Base-by-base conservation (phyloP, 306 rosid genomes). In the Castanea sativa region DNA sequence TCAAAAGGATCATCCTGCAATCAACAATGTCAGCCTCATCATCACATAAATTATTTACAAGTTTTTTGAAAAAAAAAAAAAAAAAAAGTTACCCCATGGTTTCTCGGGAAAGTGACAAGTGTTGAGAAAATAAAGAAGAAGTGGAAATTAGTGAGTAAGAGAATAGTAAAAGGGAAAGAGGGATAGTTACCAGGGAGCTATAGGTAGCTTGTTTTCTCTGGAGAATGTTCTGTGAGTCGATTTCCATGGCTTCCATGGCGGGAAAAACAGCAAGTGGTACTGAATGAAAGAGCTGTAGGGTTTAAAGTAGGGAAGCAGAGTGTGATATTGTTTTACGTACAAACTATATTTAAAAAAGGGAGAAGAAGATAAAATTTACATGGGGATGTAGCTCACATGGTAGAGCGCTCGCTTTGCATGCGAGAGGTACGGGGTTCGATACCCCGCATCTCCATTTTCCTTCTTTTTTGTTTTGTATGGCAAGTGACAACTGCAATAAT, bases 241-340 rank as follows among this genome's bases (percentile, higher is more conserved):
- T 88, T 90, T 86, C 88, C 92, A 86, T 89, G 78, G 83, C 65
- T 33, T 79, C 77, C 73, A 82, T 81, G 95, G 97, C 89, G 96
- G 90, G 88, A 89, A 87, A 80, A 80, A 71, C 9, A 33, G 2
- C 6, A 45, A 56, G 73, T n/a, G 13, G 55, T 60, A 23, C 67
- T 45, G 25, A 78, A 53, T 13, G 16, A 13, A 12, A 49, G 53
- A 12, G 53, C 15, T 49, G 16, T 12, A 49, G 53, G 53, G 53
- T 16, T 49, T 12, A 10, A 10, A 10, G 45, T 8, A 41, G 11
- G 45, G 45, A 5, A 8, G 7, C 11, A 41, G 11, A 8, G 11
- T 8, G 45, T 2, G 45, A 41, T 8, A 41, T 8, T 41, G 45
- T 41, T 41, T 38, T 8, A 41, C 11, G 3, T 41, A 8, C 45